Evolutionary conservation across 2,329 filamentous ascomycete genomes (phyloP).

Genomic region (Dactylellina sp.): DNA sequence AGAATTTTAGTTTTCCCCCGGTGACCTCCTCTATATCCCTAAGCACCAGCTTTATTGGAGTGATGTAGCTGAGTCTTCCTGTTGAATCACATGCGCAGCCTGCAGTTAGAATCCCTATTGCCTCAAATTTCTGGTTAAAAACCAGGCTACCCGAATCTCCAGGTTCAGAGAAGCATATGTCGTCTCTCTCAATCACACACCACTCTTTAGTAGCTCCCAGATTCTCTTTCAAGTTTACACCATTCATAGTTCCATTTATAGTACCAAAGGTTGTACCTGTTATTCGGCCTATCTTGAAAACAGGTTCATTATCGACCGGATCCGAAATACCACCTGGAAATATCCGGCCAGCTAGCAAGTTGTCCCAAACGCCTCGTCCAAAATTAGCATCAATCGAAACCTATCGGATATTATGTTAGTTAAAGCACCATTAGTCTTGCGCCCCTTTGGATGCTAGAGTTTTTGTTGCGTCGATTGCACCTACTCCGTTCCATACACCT

Average conservation of each 20-base stretch:
- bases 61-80: slow-evolving; percentile 12
- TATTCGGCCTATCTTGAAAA: not conserved
- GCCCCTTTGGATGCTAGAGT: too few species aligned
- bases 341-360: not conserved
- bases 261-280: slow-evolving; percentile 12
- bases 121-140: slow-evolving; percentile 16
- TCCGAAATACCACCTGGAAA: slow-evolving; percentile 1
- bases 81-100: not conserved
- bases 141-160: slow-evolving; percentile 28
- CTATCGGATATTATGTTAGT: too few species aligned
- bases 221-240: slow-evolving; percentile 21
- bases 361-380: not conserved
- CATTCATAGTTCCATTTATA: slow-evolving; percentile 1
- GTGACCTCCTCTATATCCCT: slow-evolving; percentile 12
- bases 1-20: not conserved
- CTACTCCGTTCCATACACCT: not conserved
- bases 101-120: slow-evolving; percentile 16
- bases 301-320: slow-evolving; percentile 5
- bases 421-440: too few species aligned
- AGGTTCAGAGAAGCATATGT: slow-evolving; percentile 1
- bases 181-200: slow-evolving; percentile 7
- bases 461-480: not conserved
- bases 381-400: too few species aligned
- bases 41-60: slow-evolving; percentile 16
- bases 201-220: not conserved